phyloP scores from a whole-genome alignment of 225 moss, liverwort and hornwort species.

The Pleurozium schreberi region DNA sequence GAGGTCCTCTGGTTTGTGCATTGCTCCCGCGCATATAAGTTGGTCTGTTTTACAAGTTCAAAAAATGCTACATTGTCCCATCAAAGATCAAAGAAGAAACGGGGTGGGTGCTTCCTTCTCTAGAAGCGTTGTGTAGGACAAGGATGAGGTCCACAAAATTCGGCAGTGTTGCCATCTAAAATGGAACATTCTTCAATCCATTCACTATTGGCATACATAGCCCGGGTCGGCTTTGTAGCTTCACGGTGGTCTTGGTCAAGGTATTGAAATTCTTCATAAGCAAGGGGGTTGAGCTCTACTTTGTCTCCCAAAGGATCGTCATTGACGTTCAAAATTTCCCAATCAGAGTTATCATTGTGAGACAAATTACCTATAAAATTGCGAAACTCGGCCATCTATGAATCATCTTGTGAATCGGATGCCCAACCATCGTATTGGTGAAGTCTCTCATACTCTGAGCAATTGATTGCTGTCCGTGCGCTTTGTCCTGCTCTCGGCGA shows the following conservation, averaged over 20 bases:
- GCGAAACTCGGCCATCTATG: not conserved
- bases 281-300: rapidly evolving
- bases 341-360: not conserved
- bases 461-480: rapidly evolving
- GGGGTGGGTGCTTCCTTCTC: rapidly evolving
- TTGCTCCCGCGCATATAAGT: rapidly evolving
- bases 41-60: rapidly evolving
- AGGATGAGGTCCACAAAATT: not conserved
- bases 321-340: not conserved
- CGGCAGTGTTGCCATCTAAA: rapidly evolving
- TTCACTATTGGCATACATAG: not conserved
- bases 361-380: not conserved
- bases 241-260: not conserved
- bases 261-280: not conserved
- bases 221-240: not conserved
- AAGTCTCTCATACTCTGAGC: not conserved
- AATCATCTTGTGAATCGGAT: not conserved
- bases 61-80: rapidly evolving
- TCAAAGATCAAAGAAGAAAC: not conserved
- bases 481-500: rapidly evolving
- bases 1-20: rapidly evolving
- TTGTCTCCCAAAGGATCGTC: rapidly evolving
- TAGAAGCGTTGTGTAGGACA: rapidly evolving
- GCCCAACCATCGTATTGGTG: not conserved
- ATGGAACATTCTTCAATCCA: rapidly evolving